phyloP scores from a whole-genome alignment of 345 rosid genomes.

The Litchi chinensis region DNA sequence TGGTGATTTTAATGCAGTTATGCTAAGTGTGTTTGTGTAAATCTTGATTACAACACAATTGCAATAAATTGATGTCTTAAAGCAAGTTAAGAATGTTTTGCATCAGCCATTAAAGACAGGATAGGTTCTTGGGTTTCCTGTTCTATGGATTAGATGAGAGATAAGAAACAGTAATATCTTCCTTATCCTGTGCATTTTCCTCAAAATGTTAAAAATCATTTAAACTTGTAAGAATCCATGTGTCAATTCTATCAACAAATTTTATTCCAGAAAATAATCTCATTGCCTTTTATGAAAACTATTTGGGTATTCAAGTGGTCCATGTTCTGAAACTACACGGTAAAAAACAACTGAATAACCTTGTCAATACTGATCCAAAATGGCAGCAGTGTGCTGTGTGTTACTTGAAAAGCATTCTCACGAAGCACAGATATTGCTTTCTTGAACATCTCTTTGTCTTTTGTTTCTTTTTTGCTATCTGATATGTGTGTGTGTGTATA shows the following conservation, averaged over 20 bases:
- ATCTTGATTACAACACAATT: neutral
- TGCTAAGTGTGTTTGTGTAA: neutral
- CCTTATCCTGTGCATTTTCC: too few relatives aligned
- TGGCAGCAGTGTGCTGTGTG: neutral
- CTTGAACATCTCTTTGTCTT: too few relatives aligned
- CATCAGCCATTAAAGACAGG: neutral
- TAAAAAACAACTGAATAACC: neutral
- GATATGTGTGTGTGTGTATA: too few relatives aligned
- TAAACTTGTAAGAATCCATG: too few relatives aligned
- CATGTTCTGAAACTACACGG: neutral
- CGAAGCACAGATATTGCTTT: neutral
- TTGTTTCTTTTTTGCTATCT: too few relatives aligned
- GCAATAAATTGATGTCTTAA: neutral
- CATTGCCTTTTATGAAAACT: neutral
- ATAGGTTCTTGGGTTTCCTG: neutral
- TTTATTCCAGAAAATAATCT: neutral
- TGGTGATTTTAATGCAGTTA: neutral
- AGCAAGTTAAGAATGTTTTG: neutral
- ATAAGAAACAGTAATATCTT: too few relatives aligned
- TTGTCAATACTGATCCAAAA: neutral
- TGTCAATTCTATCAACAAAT: too few relatives aligned
- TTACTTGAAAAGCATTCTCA: neutral
- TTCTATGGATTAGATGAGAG: neutral
- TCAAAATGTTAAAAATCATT: too few relatives aligned
- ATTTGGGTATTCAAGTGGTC: neutral